Conservation (phyloP, 768 basidiomycete genomes). For the Lactifluus volemus region DNA sequence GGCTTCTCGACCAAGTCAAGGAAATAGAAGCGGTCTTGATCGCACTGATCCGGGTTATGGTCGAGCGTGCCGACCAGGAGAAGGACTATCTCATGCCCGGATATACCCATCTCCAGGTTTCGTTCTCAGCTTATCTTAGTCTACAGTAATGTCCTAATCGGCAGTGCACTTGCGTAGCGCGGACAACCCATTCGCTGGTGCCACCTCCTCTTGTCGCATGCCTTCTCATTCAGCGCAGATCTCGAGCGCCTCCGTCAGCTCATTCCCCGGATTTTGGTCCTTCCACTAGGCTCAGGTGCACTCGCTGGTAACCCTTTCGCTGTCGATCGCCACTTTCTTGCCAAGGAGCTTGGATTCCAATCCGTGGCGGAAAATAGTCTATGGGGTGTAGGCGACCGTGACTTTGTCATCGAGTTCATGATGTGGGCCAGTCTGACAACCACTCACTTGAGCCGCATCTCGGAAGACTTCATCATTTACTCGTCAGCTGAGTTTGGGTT, state of each 20-base stretch:
- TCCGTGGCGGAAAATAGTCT: constrained; percentile 92
- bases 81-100: constrained; percentile 87
- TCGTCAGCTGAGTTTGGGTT: constrained; percentile 98
- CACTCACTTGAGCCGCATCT: constrained; percentile 89
- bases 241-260: constrained; percentile 78
- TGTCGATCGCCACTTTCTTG: constrained; percentile 89
- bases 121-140: constrained; percentile 12
- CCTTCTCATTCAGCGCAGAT: constrained; percentile 87
- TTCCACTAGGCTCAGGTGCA: constrained; percentile 90
- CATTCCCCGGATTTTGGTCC: constrained; percentile 82
- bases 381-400: constrained; percentile 94
- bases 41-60: constrained; percentile 78
- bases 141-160: neutral
- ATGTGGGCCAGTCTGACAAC: constrained; percentile 93
- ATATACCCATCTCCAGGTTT: constrained; percentile 94
- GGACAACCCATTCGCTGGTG: constrained; percentile 99
- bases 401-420: constrained; percentile 94
- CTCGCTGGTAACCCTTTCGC: constrained; percentile 95
- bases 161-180: constrained; percentile 44
- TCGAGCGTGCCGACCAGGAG: constrained; percentile 89
- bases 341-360: constrained; percentile 80
- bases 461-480: constrained; percentile 95
- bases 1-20: constrained; percentile 76
- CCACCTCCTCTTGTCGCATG: constrained; percentile 91
- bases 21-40: constrained; percentile 62